These are phyloP conservation scores for Candida adriatica DNA, from an alignment of 805 yeast genomes.

Conservation along the genomic window DNA sequence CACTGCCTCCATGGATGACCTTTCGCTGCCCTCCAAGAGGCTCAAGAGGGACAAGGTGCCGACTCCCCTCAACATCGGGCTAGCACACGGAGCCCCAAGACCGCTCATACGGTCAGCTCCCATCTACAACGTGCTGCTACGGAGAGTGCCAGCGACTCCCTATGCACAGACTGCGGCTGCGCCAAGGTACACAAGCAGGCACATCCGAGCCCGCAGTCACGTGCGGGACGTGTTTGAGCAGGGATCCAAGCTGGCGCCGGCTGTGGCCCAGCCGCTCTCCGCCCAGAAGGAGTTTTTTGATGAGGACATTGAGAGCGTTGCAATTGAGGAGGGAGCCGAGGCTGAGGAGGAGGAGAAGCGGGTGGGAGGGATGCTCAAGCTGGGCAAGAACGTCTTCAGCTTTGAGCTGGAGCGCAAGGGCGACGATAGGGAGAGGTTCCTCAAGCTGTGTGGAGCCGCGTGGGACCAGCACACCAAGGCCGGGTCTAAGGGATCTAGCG, in stretches of 20 bases:
- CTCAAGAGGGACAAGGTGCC: constrained; percentile 25
- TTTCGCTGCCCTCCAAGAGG: constrained; percentile 10
- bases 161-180: constrained; percentile 18
- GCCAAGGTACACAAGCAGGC: constrained; percentile 11
- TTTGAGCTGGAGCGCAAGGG: constrained; percentile 18
- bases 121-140: constrained; percentile 11
- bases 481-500: too few relatives aligned
- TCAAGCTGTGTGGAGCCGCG: constrained; percentile 29
- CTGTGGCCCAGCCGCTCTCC: constrained; percentile 43
- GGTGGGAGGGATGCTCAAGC: constrained; percentile 16
- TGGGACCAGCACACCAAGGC: constrained; percentile 27
- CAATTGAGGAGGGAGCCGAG: constrained; percentile 27
- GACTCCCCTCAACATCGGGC: constrained; percentile 23
- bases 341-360: constrained; percentile 5
- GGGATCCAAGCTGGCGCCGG: constrained; percentile 39
- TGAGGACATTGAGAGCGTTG: constrained; percentile 28
- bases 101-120: constrained; percentile 29
- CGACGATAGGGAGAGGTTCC: constrained; percentile 23
- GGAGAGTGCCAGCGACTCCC: constrained; percentile 6
- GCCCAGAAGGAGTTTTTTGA: constrained; percentile 38
- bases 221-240: constrained; percentile 47
- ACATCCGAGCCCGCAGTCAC: constrained; percentile 20
- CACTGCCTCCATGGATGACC: not conserved
- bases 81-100: constrained; percentile 10
- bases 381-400: constrained; percentile 18